Evolutionary conservation across 768 basidiomycete genomes (phyloP).

Genomic region (Kwoniella mangroviensis): DNA sequence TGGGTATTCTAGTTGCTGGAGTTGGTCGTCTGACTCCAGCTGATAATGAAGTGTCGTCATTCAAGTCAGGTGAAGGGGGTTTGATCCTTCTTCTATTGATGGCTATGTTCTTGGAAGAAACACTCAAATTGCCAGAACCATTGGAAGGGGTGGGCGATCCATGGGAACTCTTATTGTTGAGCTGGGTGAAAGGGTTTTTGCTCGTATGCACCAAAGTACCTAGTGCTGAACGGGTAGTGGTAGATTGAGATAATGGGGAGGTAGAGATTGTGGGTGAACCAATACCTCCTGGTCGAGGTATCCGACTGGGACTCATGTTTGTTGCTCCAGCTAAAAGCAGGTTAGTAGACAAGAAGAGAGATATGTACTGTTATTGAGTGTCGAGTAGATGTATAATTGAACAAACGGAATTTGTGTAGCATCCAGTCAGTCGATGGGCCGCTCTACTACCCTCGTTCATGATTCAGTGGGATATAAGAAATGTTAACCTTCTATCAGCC

Average conservation of each 20-base stretch:
- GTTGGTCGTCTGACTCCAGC: not conserved
- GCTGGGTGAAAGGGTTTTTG: slow-evolving; percentile 30
- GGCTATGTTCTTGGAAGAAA: not conserved
- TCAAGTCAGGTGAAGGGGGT: slow-evolving; percentile 29
- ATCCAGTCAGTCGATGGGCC: not conserved
- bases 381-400: not conserved
- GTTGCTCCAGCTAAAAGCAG: not conserved
- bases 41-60: not conserved
- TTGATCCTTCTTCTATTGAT: slow-evolving; percentile 26
- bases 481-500: not conserved
- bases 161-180: slow-evolving; percentile 14
- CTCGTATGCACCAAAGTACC: slow-evolving; percentile 21
- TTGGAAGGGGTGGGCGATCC: slow-evolving; percentile 21
- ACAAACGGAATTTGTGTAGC: not conserved
- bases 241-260: slow-evolving; percentile 17
- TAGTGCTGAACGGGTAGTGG: slow-evolving; percentile 7
- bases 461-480: no score
- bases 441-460: not conserved
- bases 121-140: slow-evolving; percentile 5
- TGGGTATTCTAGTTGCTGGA: slow-evolving; percentile 2
- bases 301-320: slow-evolving; percentile 42
- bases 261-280: slow-evolving; percentile 11
- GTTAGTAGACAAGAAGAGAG: not conserved
- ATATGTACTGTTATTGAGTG: not conserved
- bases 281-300: slow-evolving; percentile 36